Evolutionary conservation across 306 rosid genomes (phyloP), one percentile per base, ranked within the genome.

Genomic region (Senna tora): DNA sequence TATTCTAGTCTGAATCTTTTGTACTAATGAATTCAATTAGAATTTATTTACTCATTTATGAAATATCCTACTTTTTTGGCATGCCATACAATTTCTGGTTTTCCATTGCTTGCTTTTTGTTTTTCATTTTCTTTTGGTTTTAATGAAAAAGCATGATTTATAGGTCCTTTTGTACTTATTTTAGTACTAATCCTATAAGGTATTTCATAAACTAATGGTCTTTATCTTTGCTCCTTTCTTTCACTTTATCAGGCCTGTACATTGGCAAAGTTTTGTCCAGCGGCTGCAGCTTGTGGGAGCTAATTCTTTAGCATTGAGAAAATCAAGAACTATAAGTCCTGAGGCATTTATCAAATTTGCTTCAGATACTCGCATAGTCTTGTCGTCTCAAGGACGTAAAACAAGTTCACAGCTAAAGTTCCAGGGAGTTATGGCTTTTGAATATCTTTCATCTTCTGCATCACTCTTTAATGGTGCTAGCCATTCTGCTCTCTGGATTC

Each of bases 401-500:
- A 81, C 93, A 80, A 82, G 86, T 75, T 91, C 93, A 55, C 80
- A 64, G 41, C 85, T 83, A 46, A 94, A 87, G 87, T 89, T 85
- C 70, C 87, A 71, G 67, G 75, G 81, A 50, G 88, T 91, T 70
- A 83, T 90, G 92, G 84, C 88, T 67, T 91, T 88, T 74, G 91
- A 88, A 68, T 89, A 90, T 79, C 88, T 88, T 75, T 79, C 89
- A 81, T 83, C 96, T 58, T 88, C 93, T 59, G 86, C 94, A 50
- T 82, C 96, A 64, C 83, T 86, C 54, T 83, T 91, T 76, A 89
- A 87, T 33, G 94, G 97, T 69, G 85, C 88, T 58, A 84, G 85
- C 75, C 84, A 74, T 78, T 87, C 99, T 62, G 95, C 93, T 77
- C 80, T 91, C 79, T 94, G 99, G 97, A 90, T 91, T 89, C 99